Percentiles rank a stretch among this genome's conserved stretches.
These are phyloP conservation scores for Lanzia echinophila DNA, from an alignment of 2,329 filamentous ascomycete genomes.

Conservation along the genomic window DNA sequence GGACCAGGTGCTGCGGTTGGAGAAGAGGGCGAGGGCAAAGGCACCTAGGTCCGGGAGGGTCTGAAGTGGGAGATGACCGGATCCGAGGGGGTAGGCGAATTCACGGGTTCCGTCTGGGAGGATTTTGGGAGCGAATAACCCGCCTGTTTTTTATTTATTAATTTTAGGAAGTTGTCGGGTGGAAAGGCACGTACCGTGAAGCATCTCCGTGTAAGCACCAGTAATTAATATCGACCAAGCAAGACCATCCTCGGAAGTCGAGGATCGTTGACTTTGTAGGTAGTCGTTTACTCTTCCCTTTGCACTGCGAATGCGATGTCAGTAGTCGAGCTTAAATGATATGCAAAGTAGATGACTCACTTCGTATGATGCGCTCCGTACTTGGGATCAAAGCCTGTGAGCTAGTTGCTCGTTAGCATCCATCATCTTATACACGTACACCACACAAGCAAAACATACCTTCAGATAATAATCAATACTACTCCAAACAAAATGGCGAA, in stretches of 20 bases:
- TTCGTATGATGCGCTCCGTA: not conserved
- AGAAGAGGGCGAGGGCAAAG: not conserved
- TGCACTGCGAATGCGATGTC: not conserved
- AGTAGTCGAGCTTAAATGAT: not conserved
- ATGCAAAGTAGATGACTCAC: not conserved
- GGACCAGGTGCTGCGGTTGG: not conserved
- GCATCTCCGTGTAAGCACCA: not conserved
- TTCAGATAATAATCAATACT: not conserved
- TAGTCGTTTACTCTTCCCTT: not conserved
- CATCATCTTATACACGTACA: too few species aligned
- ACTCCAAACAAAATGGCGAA: not conserved
- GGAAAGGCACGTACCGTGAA: not conserved
- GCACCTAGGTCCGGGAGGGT: not conserved
- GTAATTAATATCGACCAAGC: not conserved
- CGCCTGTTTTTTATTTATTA: not conserved
- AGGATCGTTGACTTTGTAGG: not conserved
- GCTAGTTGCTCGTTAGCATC: not conserved
- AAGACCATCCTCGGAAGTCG: not conserved
- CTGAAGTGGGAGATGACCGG: not conserved
- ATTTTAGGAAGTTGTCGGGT: not conserved
- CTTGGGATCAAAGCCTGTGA: not conserved
- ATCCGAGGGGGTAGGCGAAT: not conserved
- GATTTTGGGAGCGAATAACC: not conserved
- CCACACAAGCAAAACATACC: not conserved
- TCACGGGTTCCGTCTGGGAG: not conserved